Evolutionary conservation across 371 early-diverging fungal species (phyloP).

Genomic region (Mortierella sp.): DNA sequence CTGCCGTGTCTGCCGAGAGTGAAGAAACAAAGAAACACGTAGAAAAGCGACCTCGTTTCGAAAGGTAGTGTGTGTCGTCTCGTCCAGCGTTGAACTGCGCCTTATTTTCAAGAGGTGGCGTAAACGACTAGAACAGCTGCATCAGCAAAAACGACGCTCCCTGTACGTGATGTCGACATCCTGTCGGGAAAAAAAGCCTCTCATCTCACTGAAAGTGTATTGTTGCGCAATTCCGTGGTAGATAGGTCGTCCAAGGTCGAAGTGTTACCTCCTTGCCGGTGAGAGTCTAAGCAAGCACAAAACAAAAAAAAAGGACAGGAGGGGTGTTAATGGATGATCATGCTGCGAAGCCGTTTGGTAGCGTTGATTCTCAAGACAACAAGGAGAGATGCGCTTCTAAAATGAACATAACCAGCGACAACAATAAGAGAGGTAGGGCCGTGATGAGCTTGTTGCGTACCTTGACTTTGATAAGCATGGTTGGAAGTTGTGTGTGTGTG

Average conservation of each 20-base stretch:
- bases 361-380: background rate
- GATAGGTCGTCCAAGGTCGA: background rate
- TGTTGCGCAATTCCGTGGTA: background rate
- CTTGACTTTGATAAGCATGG: constrained; percentile 93
- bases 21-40: background rate
- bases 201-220: background rate
- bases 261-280: constrained; percentile 91
- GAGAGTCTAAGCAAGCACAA: constrained; percentile 76
- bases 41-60: too few relatives aligned
- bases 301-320: background rate
- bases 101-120: constrained; percentile 6
- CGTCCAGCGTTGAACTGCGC: constrained; percentile 23
- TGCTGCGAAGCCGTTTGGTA: background rate
- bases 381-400: background rate
- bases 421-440: background rate
- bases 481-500: constrained; percentile 29
- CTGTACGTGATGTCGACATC: background rate
- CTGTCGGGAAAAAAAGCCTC: background rate
- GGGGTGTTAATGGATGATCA: background rate
- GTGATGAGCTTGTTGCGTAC: constrained; percentile 61
- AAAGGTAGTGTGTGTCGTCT: background rate
- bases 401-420: background rate
- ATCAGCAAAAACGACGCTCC: background rate
- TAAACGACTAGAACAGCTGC: background rate
- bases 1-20: too few relatives aligned